These are phyloP conservation scores for Pulicaria dysenterica DNA, from an alignment of 129 eudicot genomes.

Conservation along the genomic window DNA sequence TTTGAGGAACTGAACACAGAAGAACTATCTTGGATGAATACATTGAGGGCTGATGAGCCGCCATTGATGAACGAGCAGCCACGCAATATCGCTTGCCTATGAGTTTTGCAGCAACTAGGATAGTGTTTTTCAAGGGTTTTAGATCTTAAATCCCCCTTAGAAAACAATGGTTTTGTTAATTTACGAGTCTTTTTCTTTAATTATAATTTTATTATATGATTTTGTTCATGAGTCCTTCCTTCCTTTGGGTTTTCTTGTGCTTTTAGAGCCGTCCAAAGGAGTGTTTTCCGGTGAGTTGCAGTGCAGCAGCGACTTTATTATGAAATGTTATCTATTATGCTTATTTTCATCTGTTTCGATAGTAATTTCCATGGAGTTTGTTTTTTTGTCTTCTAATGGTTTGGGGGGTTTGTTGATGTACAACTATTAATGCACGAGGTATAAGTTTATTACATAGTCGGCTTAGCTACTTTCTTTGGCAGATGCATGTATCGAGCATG, in stretches of 20 bases:
- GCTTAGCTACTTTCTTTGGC: not conserved
- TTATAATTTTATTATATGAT: conserved; percentile 13
- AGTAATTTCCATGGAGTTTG: too few relatives aligned
- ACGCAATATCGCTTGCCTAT: conserved; percentile 63
- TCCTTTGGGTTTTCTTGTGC: conserved; percentile 73
- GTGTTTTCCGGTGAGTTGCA: conserved; percentile 27
- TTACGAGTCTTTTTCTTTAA: conserved; percentile 21
- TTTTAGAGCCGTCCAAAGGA: conserved; percentile 75
- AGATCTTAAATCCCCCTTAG: conserved; percentile 3
- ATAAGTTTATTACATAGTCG: not conserved
- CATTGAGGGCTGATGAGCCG: conserved; percentile 38
- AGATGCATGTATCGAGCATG: conserved; percentile 19
- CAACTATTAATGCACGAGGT: not conserved
- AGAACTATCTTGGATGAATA: conserved; percentile 67
- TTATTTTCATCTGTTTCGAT: conserved; percentile 15
- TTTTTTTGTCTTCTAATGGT: not conserved
- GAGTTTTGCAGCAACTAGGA: conserved; percentile 55
- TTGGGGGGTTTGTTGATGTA: not conserved
- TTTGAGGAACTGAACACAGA: conserved; percentile 63
- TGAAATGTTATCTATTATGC: not conserved
- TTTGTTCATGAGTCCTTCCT: conserved; percentile 6
- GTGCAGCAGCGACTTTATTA: not conserved
- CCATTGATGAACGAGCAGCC: conserved; percentile 48
- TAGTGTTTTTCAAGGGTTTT: conserved; percentile 29
- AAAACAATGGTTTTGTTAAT: conserved; percentile 36